Evolutionary conservation across 1,284 basidiomycete genomes (phyloP).

Genomic region (Microbotryum scabiosae): DNA sequence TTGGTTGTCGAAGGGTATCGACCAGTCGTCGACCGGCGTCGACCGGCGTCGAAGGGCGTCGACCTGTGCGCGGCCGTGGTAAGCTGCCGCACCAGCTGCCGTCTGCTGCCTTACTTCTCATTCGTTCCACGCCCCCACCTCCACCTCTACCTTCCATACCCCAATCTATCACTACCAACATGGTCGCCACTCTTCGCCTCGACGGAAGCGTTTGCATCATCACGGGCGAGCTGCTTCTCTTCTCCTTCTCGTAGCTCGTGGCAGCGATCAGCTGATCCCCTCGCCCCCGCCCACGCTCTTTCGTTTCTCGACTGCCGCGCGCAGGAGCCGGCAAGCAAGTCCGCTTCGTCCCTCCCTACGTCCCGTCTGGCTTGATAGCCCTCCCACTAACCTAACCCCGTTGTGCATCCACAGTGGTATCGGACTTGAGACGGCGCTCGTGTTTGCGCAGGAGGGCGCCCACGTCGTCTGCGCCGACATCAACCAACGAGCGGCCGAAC

Average conservation of each 20-base stretch:
- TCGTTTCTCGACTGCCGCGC: no score
- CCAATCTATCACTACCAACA: neutral
- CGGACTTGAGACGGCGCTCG: conserved; percentile 80
- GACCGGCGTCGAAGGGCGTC: no score
- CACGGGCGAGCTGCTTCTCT: conserved; percentile 35
- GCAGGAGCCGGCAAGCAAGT: conserved; percentile 40
- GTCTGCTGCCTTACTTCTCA: no score
- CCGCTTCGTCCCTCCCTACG: neutral
- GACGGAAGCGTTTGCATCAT: conserved; percentile 39
- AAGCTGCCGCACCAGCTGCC: no score
- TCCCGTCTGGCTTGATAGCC: neutral
- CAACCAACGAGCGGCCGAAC: conserved; percentile 63
- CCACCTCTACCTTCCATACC: no score
- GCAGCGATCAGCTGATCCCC: no score
- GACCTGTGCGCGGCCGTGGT: no score
- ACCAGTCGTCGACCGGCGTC: no score
- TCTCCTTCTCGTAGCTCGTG: no score
- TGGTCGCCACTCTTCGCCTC: conserved; percentile 25
- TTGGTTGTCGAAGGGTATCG: no score
- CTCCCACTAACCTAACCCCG: conserved; percentile 18
- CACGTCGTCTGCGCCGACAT: conserved; percentile 69
- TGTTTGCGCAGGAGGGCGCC: conserved; percentile 88
- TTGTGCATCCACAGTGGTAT: conserved; percentile 52
- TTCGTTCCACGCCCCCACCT: no score
- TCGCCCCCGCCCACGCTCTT: no score